Conservation (phyloP, 345 rosid species). For the Linum lewisii region DNA sequence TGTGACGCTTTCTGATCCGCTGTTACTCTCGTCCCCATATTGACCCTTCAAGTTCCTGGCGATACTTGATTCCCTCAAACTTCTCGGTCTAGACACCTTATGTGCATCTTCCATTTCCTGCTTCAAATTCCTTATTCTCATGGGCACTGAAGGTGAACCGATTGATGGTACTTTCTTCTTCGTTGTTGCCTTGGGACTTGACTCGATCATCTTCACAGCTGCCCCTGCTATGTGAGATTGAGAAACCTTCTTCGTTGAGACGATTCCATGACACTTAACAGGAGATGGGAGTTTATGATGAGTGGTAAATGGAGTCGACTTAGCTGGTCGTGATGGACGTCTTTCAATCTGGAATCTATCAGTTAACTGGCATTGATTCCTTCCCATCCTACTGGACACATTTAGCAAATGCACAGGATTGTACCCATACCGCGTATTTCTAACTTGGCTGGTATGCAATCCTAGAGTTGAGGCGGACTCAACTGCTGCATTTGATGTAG, state of each 20-base stretch:
- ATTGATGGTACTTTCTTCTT: slow-evolving; percentile 33
- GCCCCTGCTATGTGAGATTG: slow-evolving; percentile 61
- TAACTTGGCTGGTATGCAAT: slow-evolving; percentile 23
- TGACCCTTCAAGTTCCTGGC: slow-evolving; percentile 30
- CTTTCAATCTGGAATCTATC: slow-evolving; percentile 75
- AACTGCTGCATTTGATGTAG: slow-evolving; percentile 29
- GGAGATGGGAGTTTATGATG: slow-evolving; percentile 74
- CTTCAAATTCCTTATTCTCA: slow-evolving; percentile 65
- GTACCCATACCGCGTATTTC: slow-evolving; percentile 23
- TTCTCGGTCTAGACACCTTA: slow-evolving; percentile 34
- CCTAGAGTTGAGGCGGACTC: slow-evolving; percentile 31
- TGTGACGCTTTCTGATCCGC: slow-evolving; percentile 18
- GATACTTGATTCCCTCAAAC: slow-evolving; percentile 20
- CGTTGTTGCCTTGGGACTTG: slow-evolving; percentile 38
- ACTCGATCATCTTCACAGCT: slow-evolving; percentile 67
- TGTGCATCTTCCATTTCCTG: slow-evolving; percentile 61
- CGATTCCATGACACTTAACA: slow-evolving; percentile 48
- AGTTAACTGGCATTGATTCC: slow-evolving; percentile 42
- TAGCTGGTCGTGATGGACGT: slow-evolving; percentile 65
- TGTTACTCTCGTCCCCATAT: slow-evolving; percentile 26
- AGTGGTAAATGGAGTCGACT: slow-evolving; percentile 42
- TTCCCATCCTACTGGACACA: slow-evolving; percentile 27
- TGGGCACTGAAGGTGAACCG: slow-evolving; percentile 49
- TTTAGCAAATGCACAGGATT: slow-evolving; percentile 27
- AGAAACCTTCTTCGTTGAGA: slow-evolving; percentile 40